These are phyloP conservation scores for Tolypocladium album DNA, from an alignment of 2,329 filamentous ascomycete genomes.

Conservation along the genomic window DNA sequence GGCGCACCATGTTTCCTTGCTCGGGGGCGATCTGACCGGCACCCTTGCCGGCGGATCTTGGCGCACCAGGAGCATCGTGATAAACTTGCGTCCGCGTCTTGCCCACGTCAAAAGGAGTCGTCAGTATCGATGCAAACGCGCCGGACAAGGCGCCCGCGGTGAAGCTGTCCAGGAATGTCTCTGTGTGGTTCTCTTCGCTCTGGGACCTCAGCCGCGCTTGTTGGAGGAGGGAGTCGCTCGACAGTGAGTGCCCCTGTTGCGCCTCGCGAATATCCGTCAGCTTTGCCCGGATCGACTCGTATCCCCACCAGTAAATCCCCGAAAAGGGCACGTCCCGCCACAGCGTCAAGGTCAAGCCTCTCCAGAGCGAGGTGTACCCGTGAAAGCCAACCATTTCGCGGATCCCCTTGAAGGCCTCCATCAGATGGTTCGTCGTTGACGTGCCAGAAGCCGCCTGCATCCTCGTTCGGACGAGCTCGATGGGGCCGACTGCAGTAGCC, in stretches of 20 bases:
- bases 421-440: slow-evolving; percentile 57
- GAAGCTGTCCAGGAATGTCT: slow-evolving; percentile 83
- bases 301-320: slow-evolving; percentile 96
- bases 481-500: slow-evolving; percentile 73
- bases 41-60: slow-evolving; percentile 14
- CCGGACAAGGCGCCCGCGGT: slow-evolving; percentile 75
- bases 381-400: slow-evolving; percentile 66
- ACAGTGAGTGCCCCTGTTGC: slow-evolving; percentile 28
- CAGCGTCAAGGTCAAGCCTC: slow-evolving; percentile 78
- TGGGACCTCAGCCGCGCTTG: slow-evolving; percentile 44
- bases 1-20: slow-evolving; percentile 64
- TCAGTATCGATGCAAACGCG: slow-evolving; percentile 74
- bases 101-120: slow-evolving; percentile 93
- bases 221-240: slow-evolving; percentile 25
- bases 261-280: slow-evolving; percentile 59
- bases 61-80: slow-evolving; percentile 35
- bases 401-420: slow-evolving; percentile 66
- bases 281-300: slow-evolving; percentile 68
- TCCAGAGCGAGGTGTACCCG: slow-evolving; percentile 79
- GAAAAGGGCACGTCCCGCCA: slow-evolving; percentile 98
- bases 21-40: slow-evolving; percentile 45
- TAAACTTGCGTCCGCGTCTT: slow-evolving; percentile 91
- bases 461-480: slow-evolving; percentile 88
- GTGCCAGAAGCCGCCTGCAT: slow-evolving; percentile 66
- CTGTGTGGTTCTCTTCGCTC: slow-evolving; percentile 57